Conservation (phyloP, 495 filamentous ascomycete genomes). For the Durotheca rogersii region DNA sequence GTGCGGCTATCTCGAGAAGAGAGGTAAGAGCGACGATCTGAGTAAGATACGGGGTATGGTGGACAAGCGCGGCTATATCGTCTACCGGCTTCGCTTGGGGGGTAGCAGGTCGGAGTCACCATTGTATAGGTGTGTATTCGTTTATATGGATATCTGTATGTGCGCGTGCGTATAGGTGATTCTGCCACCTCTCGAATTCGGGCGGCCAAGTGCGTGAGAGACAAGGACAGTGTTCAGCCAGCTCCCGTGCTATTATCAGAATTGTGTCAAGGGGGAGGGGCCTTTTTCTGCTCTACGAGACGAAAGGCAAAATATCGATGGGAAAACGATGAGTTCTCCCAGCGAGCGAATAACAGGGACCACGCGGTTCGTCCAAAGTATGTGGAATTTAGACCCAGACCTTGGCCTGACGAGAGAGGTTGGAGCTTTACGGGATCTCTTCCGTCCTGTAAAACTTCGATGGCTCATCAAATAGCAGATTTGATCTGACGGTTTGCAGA, state of each 20-base stretch:
- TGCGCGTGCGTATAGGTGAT: not conserved
- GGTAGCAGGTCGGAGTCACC: constrained; percentile 45
- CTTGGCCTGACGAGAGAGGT: constrained; percentile 22
- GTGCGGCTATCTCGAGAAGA: constrained; percentile 38
- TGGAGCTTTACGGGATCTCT: constrained; percentile 31
- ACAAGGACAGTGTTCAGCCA: constrained; percentile 28
- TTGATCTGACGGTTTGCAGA: constrained; percentile 30
- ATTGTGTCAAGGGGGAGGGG: constrained; percentile 28
- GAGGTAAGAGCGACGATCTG: constrained; percentile 40
- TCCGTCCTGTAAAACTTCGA: constrained; percentile 35
- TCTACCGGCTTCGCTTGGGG: constrained; percentile 37
- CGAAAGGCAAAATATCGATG: constrained; percentile 24
- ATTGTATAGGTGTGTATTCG: constrained; percentile 33
- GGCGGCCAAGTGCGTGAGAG: constrained; percentile 29
- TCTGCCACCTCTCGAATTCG: constrained; percentile 26
- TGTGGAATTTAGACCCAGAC: constrained; percentile 18
- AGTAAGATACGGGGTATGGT: constrained; percentile 36
- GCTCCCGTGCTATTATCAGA: constrained; percentile 32
- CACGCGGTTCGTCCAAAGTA: constrained; percentile 17
- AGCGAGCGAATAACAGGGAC: constrained; percentile 25
- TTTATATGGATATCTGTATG: not conserved
- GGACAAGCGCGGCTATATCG: constrained; percentile 46
- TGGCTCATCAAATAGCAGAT: constrained; percentile 36
- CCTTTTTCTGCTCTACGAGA: constrained; percentile 31
- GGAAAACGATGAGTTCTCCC: constrained; percentile 22